Evolutionary conservation across 148 eudicot genomes (phyloP), one percentile per base, ranked within the genome.

Genomic region (Gaultheria prostrata): DNA sequence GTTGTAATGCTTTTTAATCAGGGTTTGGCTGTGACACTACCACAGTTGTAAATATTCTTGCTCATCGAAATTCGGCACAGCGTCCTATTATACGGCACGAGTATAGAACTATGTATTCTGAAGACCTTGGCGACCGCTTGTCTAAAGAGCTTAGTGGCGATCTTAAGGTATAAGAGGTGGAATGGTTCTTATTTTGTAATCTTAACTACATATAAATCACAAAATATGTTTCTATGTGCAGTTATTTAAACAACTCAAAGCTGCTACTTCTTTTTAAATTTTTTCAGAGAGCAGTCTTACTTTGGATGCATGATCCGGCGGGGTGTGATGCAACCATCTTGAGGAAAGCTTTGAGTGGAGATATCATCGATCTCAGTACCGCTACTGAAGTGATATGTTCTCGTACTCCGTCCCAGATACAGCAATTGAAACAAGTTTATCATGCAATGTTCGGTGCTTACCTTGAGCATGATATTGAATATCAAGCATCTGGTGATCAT

Each of bases 381-480:
- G 97, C 89, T 50, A 88, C 94, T 70, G 97, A 94, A 91, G 93
- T 94, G 45, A 90, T 95, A 81, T 95, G 98, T 84, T 92, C 95
- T 83, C 90, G 97, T 46, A 91, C 95, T 59, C 88, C 93, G 74
- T 74, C 94, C 79, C 97, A 93, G 80, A 91, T 95, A 81, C 94
- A 90, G 82, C 85, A 86, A n/a, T 84, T 93, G 81, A 92, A 88
- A 83, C 93, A 91, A 86, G 84, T 90, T 46, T 92, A 95, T 72
- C 82, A 79, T 78, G 80, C 90, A 3, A 82, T 79, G 84, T 93
- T 75, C 84, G 90, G 90, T 51, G 87, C 85, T 49, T 88, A 91
- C 86, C 88, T 93, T 54, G 98, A 93, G 84, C 92, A 92, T 86
- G 97, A 91, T 85, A 88, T 95, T 77, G 91, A 92, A 82, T 28